Evolutionary conservation across 2,329 filamentous ascomycete genomes (phyloP), one percentile per base, ranked within the genome.

Genomic region (Verticillium longisporum): DNA sequence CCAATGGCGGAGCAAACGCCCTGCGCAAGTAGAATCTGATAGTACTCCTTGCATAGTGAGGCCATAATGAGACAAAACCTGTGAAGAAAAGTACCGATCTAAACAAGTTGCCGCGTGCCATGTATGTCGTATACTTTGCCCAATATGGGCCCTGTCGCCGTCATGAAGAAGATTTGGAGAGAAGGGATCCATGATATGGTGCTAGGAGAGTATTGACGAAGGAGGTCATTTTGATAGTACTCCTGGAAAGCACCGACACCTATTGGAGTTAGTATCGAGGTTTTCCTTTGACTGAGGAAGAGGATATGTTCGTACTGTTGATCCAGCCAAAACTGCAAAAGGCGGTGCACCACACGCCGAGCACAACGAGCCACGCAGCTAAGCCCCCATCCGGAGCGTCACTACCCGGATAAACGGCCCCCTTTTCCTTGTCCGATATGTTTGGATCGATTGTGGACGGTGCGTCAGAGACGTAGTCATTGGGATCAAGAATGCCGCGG

Each of bases 121-220:
- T 78, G 77, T 14, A 70, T 71, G 63, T 81, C 78, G 61, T 75
- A 77, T 0, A 78, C 64, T 1, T 75, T 75, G 1, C 78, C 78
- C 7, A 73, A 71, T 55, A 79, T 62, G 41, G 75, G 67, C 31
- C 77, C 76, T 11, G 74, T 68, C 38, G 78, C 68, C 67, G 78
- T 71, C 54, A 80, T 67, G 33, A 79, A 69, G 45, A 74, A 75
- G 9, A 69, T 69, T 62, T 80, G 78, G 5, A 79, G 65, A 13
- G 77, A 75, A 32, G 74, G 77, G 60, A 80, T 78, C 77, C 78
- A 79, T 4, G 77, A 78, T 54, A 81, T 79, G 54, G 70, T 67
- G 1, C 75, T 77, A 0, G 77, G 66, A 1, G 73, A 72, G n/a
- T 66, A 64, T 11, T 62, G 55, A 6, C 60, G 61, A 15, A 78